Evolutionary conservation across 2,329 filamentous ascomycete species (phyloP).

Genomic region (Kalmusia sp.): DNA sequence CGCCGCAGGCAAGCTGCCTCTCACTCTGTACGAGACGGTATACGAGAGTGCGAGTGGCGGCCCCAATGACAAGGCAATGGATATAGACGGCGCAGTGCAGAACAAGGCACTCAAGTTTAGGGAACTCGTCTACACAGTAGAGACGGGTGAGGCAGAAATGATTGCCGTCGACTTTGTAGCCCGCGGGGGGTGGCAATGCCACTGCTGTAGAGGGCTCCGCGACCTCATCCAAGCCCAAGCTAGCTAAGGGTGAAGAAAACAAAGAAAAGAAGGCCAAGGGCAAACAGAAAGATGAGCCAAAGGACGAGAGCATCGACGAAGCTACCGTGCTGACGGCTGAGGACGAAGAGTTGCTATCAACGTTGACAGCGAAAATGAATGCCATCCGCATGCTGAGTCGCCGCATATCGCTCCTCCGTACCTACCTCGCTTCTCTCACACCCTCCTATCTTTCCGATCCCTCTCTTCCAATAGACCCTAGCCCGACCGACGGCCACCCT

Average conservation of each 20-base stretch:
- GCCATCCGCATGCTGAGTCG: slow-evolving; percentile 89
- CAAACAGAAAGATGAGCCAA: slow-evolving; percentile 57
- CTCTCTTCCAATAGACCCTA: slow-evolving; percentile 39
- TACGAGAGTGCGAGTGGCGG: slow-evolving; percentile 40
- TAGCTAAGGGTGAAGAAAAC: slow-evolving; percentile 50
- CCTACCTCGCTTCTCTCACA: slow-evolving; percentile 78
- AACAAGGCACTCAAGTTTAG: slow-evolving; percentile 71
- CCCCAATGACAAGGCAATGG: slow-evolving; percentile 50
- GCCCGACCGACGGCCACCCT: slow-evolving; percentile 32
- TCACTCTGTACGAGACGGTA: slow-evolving; percentile 89
- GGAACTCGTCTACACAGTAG: slow-evolving; percentile 84
- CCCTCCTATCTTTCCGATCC: slow-evolving; percentile 66
- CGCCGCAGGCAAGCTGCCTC: slow-evolving; percentile 80
- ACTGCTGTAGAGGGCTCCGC: slow-evolving; percentile 55
- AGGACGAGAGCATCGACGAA: slow-evolving; percentile 42
- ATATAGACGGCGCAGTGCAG: slow-evolving; percentile 70
- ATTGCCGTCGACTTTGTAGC: slow-evolving; percentile 95
- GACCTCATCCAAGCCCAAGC: slow-evolving; percentile 17
- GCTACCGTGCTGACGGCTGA: slow-evolving; percentile 59
- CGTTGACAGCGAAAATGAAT: slow-evolving; percentile 85
- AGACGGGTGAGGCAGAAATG: slow-evolving; percentile 97
- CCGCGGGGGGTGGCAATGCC: slow-evolving; percentile 80
- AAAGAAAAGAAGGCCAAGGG: slow-evolving; percentile 58
- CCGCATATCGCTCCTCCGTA: slow-evolving; percentile 60
- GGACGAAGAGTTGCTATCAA: slow-evolving; percentile 70